Percentiles rank a stretch among this genome's conserved stretches.
phyloP scores from a whole-genome alignment of 768 basidiomycete species.

The Gymnopilus dilepis region DNA sequence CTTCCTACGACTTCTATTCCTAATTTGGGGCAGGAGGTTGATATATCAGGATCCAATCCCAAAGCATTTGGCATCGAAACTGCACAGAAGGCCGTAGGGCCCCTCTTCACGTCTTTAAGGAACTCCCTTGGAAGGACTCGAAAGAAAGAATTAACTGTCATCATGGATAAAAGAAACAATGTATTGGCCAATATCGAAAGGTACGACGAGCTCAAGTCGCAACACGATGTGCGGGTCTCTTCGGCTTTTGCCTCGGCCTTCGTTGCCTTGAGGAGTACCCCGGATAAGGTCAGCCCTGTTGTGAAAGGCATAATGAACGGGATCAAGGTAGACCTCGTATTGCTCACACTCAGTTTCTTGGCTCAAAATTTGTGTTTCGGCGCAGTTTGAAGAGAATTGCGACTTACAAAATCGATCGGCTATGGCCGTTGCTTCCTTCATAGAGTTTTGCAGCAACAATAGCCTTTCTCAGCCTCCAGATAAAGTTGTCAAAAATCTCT shows the following conservation, averaged over 20 bases:
- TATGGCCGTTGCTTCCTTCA: conserved; percentile 82
- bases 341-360: background rate
- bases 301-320: conserved; percentile 98
- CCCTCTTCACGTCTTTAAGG: conserved; percentile 76
- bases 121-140: conserved; percentile 75
- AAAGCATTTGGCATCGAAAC: conserved; percentile 82
- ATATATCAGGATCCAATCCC: conserved; percentile 66
- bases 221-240: conserved; percentile 85
- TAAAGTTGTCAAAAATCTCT: conserved; percentile 97
- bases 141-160: conserved; percentile 73
- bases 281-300: conserved; percentile 93
- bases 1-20: conserved; percentile 82
- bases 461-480: conserved; percentile 85
- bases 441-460: conserved; percentile 80
- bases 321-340: conserved; percentile 74
- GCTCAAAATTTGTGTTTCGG: conserved; percentile 10
- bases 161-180: conserved; percentile 77
- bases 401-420: conserved; percentile 92
- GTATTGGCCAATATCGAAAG: conserved; percentile 75
- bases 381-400: conserved; percentile 83
- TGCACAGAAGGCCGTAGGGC: conserved; percentile 71
- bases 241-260: conserved; percentile 92
- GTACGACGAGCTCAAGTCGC: conserved; percentile 81
- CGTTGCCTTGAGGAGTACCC: conserved; percentile 83
- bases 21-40: conserved; percentile 75